Evolutionary conservation across 176 grass and related monocot genomes (phyloP).

Genomic region (Oryza punctata): DNA sequence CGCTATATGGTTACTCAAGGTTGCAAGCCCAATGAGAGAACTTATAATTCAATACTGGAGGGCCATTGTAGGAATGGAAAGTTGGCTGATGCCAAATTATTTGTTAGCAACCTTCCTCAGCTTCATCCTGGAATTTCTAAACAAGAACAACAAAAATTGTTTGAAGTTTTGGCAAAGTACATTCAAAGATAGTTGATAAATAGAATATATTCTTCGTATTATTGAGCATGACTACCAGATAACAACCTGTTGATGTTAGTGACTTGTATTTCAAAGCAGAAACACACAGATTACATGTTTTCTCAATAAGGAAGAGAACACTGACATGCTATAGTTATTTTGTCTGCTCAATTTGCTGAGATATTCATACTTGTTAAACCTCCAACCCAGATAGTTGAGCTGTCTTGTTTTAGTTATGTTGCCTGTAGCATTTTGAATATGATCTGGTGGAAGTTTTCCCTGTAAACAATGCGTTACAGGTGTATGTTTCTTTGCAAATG

Average conservation of each 20-base stretch:
- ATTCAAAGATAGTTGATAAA: constrained; percentile 26
- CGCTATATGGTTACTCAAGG: constrained; percentile 67
- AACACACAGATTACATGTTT: constrained; percentile 30
- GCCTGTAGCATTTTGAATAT: not conserved
- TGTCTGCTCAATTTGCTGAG: constrained; percentile 12
- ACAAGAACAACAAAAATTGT: constrained; percentile 47
- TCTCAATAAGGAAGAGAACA: constrained; percentile 1
- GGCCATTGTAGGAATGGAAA: constrained; percentile 63
- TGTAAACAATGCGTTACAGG: constrained; percentile 9
- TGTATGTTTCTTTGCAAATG: not conserved
- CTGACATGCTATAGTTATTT: not conserved
- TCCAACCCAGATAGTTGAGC: not conserved
- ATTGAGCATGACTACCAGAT: not conserved
- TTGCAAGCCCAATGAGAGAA: constrained; percentile 83
- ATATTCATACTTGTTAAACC: constrained; percentile 9
- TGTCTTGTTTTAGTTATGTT: not conserved
- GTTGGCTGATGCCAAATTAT: constrained; percentile 56
- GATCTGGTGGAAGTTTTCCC: constrained; percentile 8
- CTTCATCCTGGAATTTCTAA: constrained; percentile 74
- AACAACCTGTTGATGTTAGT: not conserved
- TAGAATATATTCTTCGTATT: not conserved
- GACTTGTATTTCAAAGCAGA: constrained; percentile 25
- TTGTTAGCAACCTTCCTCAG: constrained; percentile 59
- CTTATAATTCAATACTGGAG: constrained; percentile 72
- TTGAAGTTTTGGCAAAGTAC: constrained; percentile 44